A percentile compares a stretch with the other conserved stretches of the same genome.
Evolutionary conservation across 2,329 filamentous ascomycete genomes (phyloP).

Genomic region (Xylaria digitata): DNA sequence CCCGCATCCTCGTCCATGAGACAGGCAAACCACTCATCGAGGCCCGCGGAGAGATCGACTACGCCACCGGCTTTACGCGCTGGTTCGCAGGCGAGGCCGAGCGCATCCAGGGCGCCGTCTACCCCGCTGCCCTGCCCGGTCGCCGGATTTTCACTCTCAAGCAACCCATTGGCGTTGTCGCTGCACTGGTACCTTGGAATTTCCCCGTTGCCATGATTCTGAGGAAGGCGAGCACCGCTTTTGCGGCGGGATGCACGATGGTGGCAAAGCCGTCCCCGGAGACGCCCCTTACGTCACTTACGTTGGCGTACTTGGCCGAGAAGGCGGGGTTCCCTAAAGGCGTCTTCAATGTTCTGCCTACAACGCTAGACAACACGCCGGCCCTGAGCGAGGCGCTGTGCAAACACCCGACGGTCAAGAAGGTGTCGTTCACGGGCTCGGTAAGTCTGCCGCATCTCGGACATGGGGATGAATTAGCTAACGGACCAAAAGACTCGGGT

Average conservation of each 20-base stretch:
- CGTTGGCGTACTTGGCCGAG: constrained; percentile 65
- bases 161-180: constrained; percentile 76
- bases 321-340: constrained; percentile 81
- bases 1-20: constrained; percentile 71
- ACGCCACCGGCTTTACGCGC: constrained; percentile 63
- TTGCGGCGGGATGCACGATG: constrained; percentile 80
- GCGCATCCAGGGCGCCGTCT: constrained; percentile 67
- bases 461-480: not conserved
- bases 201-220: constrained; percentile 76
- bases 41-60: constrained; percentile 66
- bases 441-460: constrained; percentile 34
- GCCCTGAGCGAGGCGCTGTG: constrained; percentile 59
- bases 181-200: constrained; percentile 77
- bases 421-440: constrained; percentile 80
- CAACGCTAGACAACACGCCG: constrained; percentile 58
- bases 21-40: constrained; percentile 69
- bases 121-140: constrained; percentile 68
- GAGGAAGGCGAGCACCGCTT: constrained; percentile 73
- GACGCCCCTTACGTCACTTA: constrained; percentile 67
- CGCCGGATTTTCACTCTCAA: constrained; percentile 78
- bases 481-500: constrained; percentile 67
- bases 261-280: constrained; percentile 78
- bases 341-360: constrained; percentile 67
- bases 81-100: constrained; percentile 68
- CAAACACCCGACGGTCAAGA: constrained; percentile 61